phyloP scores from a whole-genome alignment of 1,284 basidiomycete species.

The Inonotus hispidus region DNA sequence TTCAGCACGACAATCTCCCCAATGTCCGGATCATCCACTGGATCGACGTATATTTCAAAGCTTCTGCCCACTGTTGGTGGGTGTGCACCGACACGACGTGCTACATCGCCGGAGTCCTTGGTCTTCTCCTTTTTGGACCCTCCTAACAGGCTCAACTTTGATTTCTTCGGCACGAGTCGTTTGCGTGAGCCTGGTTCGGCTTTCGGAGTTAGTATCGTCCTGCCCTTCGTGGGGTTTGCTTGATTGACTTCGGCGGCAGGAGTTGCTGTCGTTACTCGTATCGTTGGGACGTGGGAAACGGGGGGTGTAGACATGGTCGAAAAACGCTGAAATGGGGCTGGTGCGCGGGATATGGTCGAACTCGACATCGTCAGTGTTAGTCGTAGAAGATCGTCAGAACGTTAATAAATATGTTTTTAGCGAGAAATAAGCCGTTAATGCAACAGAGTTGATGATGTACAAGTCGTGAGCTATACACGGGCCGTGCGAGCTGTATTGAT shows the following conservation, averaged over 20 bases:
- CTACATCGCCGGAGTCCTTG: slow-evolving; percentile 57
- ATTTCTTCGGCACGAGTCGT: slow-evolving; percentile 71
- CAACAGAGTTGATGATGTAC: slow-evolving; percentile 4
- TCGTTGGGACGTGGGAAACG: slow-evolving; percentile 43
- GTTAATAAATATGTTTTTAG: slow-evolving; percentile 3
- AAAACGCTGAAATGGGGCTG: slow-evolving; percentile 26
- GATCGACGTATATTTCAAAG: slow-evolving; percentile 73
- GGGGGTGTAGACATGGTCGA: slow-evolving; percentile 30
- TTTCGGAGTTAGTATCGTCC: slow-evolving; percentile 31
- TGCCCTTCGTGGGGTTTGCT: slow-evolving; percentile 27
- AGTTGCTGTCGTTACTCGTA: slow-evolving; percentile 61
- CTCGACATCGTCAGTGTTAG: neutral
- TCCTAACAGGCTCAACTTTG: slow-evolving; percentile 52
- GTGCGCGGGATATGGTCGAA: slow-evolving; percentile 31
- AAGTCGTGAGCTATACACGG: slow-evolving; percentile 9
- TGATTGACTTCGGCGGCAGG: slow-evolving; percentile 47
- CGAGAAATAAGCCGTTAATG: neutral
- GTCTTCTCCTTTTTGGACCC: slow-evolving; percentile 31
- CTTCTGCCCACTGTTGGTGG: slow-evolving; percentile 36
- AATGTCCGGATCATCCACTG: slow-evolving; percentile 54
- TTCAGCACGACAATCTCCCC: slow-evolving; percentile 69
- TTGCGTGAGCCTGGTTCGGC: slow-evolving; percentile 33
- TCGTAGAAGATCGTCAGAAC: slow-evolving; percentile 8
- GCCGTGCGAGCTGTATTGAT: slow-evolving; percentile 8
- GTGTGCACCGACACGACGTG: slow-evolving; percentile 47